Conservation (phyloP, 495 filamentous ascomycete species). For the Polyplosphaeria fusca region DNA sequence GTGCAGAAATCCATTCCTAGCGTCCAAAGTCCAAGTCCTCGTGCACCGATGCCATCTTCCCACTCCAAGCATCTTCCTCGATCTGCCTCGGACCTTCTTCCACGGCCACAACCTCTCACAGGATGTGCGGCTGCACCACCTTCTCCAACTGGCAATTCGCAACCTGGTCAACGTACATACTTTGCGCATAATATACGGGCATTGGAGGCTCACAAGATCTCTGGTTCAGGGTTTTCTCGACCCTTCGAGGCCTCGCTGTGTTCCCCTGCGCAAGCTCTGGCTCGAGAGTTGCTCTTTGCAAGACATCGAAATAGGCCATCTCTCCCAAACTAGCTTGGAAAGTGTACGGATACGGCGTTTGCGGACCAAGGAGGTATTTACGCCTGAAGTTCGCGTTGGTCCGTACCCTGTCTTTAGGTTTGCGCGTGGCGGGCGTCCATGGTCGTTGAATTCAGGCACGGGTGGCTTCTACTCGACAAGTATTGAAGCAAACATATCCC, state of each 20-base stretch:
- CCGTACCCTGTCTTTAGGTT: constrained; percentile 7
- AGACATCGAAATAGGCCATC: constrained; percentile 15
- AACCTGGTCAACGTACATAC: constrained; percentile 38
- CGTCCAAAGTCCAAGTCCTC: constrained; percentile 32
- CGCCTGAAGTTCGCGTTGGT: neutral
- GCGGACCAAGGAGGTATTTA: neutral
- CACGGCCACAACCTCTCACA: constrained; percentile 30
- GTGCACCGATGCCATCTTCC: constrained; percentile 39
- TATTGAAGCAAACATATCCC: neutral
- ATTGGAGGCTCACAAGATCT: constrained; percentile 32
- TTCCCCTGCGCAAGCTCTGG: constrained; percentile 37
- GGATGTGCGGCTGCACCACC: constrained; percentile 28
- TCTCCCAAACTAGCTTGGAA: constrained; percentile 21
- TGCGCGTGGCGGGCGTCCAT: constrained; percentile 9
- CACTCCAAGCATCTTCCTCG: constrained; percentile 37
- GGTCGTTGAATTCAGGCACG: constrained; percentile 10
- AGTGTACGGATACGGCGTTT: constrained; percentile 37
- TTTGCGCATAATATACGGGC: constrained; percentile 37
- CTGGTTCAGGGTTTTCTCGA: constrained; percentile 37
- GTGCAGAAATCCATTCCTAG: constrained; percentile 33
- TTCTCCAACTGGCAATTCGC: constrained; percentile 31
- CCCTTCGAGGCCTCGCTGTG: constrained; percentile 12
- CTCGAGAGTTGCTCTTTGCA: constrained; percentile 38
- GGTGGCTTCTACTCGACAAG: constrained; percentile 19
- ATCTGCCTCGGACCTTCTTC: constrained; percentile 35